A percentile compares a stretch with the other conserved stretches of the same genome.
phyloP scores from a whole-genome alignment of 2,329 filamentous ascomycete genomes.

The Mariannaea sp. region DNA sequence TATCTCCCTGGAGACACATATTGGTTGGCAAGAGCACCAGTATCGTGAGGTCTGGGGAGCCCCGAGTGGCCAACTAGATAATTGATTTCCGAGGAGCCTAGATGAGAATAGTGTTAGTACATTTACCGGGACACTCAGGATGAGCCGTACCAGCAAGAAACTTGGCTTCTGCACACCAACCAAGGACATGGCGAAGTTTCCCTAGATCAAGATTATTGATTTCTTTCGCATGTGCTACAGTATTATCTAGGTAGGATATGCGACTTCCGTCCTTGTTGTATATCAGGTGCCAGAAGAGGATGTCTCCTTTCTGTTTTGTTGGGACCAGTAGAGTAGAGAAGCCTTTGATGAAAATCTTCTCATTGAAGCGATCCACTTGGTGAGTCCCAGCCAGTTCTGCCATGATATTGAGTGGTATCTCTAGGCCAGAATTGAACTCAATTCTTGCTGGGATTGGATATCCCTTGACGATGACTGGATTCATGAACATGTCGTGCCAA shows the following conservation, averaged over 20 bases:
- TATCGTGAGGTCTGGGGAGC: neutral
- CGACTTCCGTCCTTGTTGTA: constrained; percentile 11
- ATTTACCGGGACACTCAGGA: neutral
- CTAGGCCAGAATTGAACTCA: constrained; percentile 6
- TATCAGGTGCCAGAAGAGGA: constrained; percentile 20
- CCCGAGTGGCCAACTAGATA: neutral
- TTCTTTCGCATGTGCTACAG: neutral
- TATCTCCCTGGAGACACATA: neutral
- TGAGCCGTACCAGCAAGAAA: constrained; percentile 8
- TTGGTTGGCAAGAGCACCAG: neutral
- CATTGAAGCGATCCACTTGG: constrained; percentile 5
- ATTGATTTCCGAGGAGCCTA: neutral
- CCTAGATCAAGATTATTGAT: neutral
- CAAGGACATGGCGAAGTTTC: constrained; percentile 10
- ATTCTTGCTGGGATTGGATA: constrained; percentile 14
- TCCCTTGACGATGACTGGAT: constrained; percentile 17
- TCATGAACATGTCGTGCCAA: constrained; percentile 20
- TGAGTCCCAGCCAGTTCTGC: constrained; percentile 9
- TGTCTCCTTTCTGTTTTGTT: neutral
- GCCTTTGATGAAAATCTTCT: constrained; percentile 15
- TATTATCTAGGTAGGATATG: constrained; percentile 12
- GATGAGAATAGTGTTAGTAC: neutral
- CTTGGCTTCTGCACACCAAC: constrained; percentile 13
- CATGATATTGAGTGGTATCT: constrained; percentile 20
- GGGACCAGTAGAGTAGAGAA: constrained; percentile 21